phyloP scores from a whole-genome alignment of 441 rosid genomes.

The Erodium trifolium region DNA sequence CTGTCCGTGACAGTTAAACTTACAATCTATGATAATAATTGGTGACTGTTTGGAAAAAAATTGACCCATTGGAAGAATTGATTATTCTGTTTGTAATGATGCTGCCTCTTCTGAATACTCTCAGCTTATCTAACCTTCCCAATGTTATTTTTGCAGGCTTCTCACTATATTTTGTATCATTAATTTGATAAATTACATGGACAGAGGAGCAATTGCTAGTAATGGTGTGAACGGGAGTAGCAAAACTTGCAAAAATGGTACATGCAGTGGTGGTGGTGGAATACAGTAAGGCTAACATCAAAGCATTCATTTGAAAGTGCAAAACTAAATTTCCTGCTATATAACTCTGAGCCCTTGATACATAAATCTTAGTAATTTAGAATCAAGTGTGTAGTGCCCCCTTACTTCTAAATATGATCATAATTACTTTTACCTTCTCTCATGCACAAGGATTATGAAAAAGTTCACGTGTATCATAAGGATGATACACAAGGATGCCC shows the following conservation, averaged over 20 bases:
- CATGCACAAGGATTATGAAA: background rate
- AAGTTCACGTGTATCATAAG: background rate
- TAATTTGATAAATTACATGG: constrained; percentile 77
- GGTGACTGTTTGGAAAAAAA: too few species aligned
- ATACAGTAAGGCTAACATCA: constrained; percentile 65
- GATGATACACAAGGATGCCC: background rate
- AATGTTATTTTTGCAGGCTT: constrained; percentile 43
- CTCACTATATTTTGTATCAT: constrained; percentile 71
- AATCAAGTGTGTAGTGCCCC: too few species aligned
- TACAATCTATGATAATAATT: too few species aligned
- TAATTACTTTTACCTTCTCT: background rate
- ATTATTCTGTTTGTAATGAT: background rate
- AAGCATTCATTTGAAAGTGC: constrained; percentile 9
- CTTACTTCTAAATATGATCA: background rate
- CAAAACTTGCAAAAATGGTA: constrained; percentile 51
- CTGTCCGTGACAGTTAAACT: too few species aligned
- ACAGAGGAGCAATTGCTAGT: constrained; percentile 93
- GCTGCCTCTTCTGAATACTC: background rate
- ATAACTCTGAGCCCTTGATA: background rate
- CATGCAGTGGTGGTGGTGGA: constrained; percentile 74
- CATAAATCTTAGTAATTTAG: too few species aligned
- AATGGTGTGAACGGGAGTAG: constrained; percentile 91
- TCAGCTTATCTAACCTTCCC: background rate
- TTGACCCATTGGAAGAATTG: background rate
- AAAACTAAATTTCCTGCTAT: background rate